Base-by-base conservation (phyloP, 176 grass and related monocot species). In the Carex scoparia region DNA sequence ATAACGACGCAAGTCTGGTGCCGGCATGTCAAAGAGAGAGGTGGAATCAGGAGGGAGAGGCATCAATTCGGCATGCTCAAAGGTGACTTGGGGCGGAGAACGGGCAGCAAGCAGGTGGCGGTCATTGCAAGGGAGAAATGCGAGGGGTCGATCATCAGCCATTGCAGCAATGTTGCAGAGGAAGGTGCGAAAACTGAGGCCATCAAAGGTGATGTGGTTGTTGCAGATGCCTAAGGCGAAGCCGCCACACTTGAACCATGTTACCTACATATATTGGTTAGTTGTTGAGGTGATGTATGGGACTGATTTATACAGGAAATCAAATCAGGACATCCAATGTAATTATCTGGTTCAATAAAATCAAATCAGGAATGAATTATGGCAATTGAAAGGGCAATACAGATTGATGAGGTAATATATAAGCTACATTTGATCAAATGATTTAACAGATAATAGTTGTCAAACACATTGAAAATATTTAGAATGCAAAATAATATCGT, bases 231-330 rank as follows among this genome's bases (percentile, higher is more conserved):
- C 86, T 0, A 88, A 46, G 3, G 44, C 58, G 51, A 88, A 88
- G 2, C 80, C 86, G 3, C 86, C 86, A 7, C 86, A 88, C 19
- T 64, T 44, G 69, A 88, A 83, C 55, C 67, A 18, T 32, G 86
- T 88, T n/a, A 88, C 86, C 86, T 88, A 64, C 7, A 73, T 1
- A 13, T 35, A 35, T 35, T 0, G 8, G 3, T 46, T 63, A 81
- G 9, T 72, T 46, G 38, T 48, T 48, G 16, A 9, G 71, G 10
- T 13, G 44, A 53, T 75, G 9, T 3, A 54, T 30, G 42, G 40
- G 7, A 19, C 65, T 37, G 12, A 68, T 5, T 35, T 35, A 35
- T 35, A 35, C 2, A 38, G 14, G 33, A 40, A 69, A 69, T 69
- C 4, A 37, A 69, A 40, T 69, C 32, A 38, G 32, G 65, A 69